Percentiles rank a stretch among this genome's conserved stretches.
These are phyloP conservation scores for Metschnikowia amazonensis DNA, from an alignment of 805 yeast genomes.

Conservation along the genomic window DNA sequence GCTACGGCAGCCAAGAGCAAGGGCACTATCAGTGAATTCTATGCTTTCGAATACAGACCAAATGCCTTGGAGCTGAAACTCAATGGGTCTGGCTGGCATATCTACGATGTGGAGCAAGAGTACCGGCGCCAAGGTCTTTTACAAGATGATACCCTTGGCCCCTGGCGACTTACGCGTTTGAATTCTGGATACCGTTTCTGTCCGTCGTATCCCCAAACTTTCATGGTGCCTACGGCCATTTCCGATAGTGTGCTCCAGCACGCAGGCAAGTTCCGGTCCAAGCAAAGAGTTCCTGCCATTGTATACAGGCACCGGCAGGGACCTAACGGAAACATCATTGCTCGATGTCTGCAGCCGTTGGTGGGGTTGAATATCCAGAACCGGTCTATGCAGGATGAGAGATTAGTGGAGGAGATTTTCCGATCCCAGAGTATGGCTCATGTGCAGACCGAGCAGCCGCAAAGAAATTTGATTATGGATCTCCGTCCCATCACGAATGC, in stretches of 20 bases:
- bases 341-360: constrained; percentile 89
- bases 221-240: constrained; percentile 71
- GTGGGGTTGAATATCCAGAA: constrained; percentile 80
- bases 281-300: constrained; percentile 76
- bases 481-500: constrained; percentile 93
- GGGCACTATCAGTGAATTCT: constrained; percentile 46
- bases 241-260: constrained; percentile 81
- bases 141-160: constrained; percentile 14
- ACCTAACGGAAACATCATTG: constrained; percentile 69
- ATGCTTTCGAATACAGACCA: constrained; percentile 81
- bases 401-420: constrained; percentile 70
- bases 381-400: constrained; percentile 89
- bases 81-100: constrained; percentile 58
- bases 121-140: constrained; percentile 69
- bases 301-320: constrained; percentile 62
- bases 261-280: constrained; percentile 83
- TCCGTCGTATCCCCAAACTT: constrained; percentile 64
- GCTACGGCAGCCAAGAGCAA: constrained; percentile 52
- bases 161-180: constrained; percentile 69
- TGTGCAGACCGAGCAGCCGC: constrained; percentile 25
- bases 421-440: constrained; percentile 44
- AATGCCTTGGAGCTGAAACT: constrained; percentile 60
- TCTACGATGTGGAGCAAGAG: constrained; percentile 61
- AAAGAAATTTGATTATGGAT: constrained; percentile 72
- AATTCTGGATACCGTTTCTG: constrained; percentile 66